These are phyloP conservation scores for Populus tomentosa DNA, from an alignment of 441 rosid species.

Conservation along the genomic window DNA sequence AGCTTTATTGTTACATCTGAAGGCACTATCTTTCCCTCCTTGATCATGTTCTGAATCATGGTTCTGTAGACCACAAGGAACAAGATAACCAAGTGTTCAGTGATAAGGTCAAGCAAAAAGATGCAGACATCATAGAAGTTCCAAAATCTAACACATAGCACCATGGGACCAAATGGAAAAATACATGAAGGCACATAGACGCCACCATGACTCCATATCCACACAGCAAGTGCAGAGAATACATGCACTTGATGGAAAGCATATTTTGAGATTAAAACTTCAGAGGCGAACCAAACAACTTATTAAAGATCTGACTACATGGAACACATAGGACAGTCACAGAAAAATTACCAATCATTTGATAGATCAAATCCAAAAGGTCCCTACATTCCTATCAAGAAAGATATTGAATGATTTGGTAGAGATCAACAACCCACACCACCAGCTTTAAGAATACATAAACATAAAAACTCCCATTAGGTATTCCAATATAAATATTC, in stretches of 20 bases:
- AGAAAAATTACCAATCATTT: not conserved
- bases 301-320: not conserved
- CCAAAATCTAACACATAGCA: not conserved
- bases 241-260: not conserved
- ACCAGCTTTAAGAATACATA: not conserved
- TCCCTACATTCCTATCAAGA: not conserved
- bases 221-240: not conserved
- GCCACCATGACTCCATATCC: not conserved
- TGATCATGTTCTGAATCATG: constrained; percentile 81
- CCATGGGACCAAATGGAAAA: not conserved
- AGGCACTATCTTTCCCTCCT: constrained; percentile 87
- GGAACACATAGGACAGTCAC: not conserved
- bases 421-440: too few relatives aligned
- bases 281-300: not conserved
- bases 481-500: not conserved
- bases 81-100: not conserved
- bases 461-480: not conserved
- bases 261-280: not conserved
- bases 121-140: not conserved
- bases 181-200: not conserved
- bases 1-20: constrained; percentile 90
- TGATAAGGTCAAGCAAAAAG: not conserved
- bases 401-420: not conserved
- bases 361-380: too few relatives aligned
- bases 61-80: constrained; percentile 42